Base-by-base conservation (phyloP, 2,329 filamentous ascomycete genomes). In the Trichoderma sp. region DNA sequence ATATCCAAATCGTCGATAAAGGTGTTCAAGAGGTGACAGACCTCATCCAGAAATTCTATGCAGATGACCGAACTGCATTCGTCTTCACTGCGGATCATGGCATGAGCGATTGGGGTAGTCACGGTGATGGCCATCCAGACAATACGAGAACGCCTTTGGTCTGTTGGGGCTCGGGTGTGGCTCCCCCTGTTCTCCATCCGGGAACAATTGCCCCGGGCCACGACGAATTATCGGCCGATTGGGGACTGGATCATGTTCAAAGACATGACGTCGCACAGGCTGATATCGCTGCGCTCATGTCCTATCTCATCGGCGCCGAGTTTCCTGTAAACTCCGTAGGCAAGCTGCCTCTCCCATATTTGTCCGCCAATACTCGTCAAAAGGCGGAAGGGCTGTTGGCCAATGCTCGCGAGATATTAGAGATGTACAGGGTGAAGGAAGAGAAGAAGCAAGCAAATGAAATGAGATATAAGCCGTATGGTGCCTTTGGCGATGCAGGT, bases 91-190 rank as follows among this genome's bases (percentile, higher is more conserved):
- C 96, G 8, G 96, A 99, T 79, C 96, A 99, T 81, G 96, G 96
- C 21, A 99, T 99, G 96, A 98, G 94, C 78, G 96, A 99, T 81
- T 98, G 93, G 91, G 96, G 97, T n/a, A 98, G 95, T 76, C 97
- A 99, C 80, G 97, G 97, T 47, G 96, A 99, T 80, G 96, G 96
- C 8, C 95, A 99, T 81, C 96, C 96, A 0, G 93, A 99, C 81
- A 99, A 98, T 78, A 99, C 96, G 3, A 89, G 96, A 65, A 99
- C 96, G 0, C 96, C 96, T 1, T 84, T 99, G 36, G 93, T 99
- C 75, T 91, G 88, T 3, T 99, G 96, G 96, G 96, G 96, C 12
- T 94, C 96, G 69, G 96, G 96, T 9, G 89, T 98, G 51, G 94
- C 94, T 3, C 87, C 88, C 74, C 96, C 96, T 1, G 84, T 90